Evolutionary conservation across 2,329 filamentous ascomycete genomes (phyloP), one percentile per base, ranked within the genome.

Genomic region (Ceratocystiopsis minuta): DNA sequence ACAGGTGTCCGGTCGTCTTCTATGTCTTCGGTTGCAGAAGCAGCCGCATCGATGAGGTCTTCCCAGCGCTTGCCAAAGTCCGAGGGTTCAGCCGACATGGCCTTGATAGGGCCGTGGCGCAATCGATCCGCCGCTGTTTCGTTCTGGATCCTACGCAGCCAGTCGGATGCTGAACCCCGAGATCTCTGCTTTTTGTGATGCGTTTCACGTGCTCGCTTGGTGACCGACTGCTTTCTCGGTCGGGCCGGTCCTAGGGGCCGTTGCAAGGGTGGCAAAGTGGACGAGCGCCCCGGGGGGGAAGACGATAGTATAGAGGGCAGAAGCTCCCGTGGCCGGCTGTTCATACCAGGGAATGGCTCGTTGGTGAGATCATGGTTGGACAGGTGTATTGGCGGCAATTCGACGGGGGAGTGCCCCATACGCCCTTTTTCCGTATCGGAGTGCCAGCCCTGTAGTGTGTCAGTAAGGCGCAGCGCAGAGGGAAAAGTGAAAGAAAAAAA

Each of bases 31-130:
- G 85, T 92, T 24, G 87, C 86, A 47, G 85, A 94, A 31, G 88
- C 86, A 42, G 71, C 88, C 41, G 88, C 88, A 60, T 95, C 87
- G 49, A 96, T 92, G 46, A 96, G 68, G 59, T 96, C 88, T 60
- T 94, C 85, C 90, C 88, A 96, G 53, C 88, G 72, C 63, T 90
- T 93, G 49, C 84, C 86, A 60, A 82, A 81, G 45, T 81, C 79
- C 16, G 74, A 73, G 18, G 87, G 86, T 59, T 95, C 88, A 36
- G 83, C 83, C 15, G 85, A 93, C 50, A 82, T 72, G 43, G 85
- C 83, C 61, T 94, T 93, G 48, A 84, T 77, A 52, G 79, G 76
- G 44, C 78, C 66, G 13, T 67, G 65, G 48, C 80, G 79, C 49
- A 84, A 66, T 47, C 80, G 72, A 43, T 74, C 69, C 15, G 18